A percentile compares a stretch with the other conserved stretches of the same genome.
phyloP scores from a whole-genome alignment of 2,329 filamentous ascomycete species.

The Phaeosphaeria sp. region DNA sequence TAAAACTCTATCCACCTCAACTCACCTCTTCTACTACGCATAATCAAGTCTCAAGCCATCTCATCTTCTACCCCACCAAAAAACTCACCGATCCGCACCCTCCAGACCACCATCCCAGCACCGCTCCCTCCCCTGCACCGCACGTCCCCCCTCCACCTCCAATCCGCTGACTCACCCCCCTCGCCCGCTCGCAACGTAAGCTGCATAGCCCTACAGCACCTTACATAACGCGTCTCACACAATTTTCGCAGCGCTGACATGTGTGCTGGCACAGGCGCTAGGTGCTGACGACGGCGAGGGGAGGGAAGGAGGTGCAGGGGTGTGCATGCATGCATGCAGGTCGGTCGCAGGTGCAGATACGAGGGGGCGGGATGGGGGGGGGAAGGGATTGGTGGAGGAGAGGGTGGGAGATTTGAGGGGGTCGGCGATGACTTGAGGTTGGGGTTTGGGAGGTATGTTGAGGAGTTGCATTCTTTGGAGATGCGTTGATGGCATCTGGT shows the following conservation, averaged over 20 bases:
- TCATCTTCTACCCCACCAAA: no score
- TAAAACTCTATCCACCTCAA: no score
- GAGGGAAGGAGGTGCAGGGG: background rate
- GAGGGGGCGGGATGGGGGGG: background rate
- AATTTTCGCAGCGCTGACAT: slow-evolving; percentile 33
- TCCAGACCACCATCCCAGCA: background rate
- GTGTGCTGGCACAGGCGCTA: background rate
- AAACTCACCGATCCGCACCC: background rate
- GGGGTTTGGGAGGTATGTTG: no score
- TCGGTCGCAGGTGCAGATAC: background rate
- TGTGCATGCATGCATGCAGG: background rate
- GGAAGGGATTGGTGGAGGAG: background rate
- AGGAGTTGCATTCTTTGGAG: no score
- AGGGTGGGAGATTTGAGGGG: background rate
- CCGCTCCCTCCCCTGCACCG: background rate
- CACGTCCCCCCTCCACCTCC: background rate
- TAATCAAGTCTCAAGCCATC: no score
- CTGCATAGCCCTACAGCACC: background rate
- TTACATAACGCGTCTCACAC: slow-evolving; percentile 24
- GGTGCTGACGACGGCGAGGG: slow-evolving; percentile 11
- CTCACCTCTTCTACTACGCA: no score
- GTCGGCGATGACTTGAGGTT: no score
- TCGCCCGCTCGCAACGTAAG: background rate
- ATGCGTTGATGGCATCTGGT: no score
- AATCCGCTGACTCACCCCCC: background rate